Evolutionary conservation across 306 rosid species (phyloP).

Genomic region (Chamaecrista fasciculata): DNA sequence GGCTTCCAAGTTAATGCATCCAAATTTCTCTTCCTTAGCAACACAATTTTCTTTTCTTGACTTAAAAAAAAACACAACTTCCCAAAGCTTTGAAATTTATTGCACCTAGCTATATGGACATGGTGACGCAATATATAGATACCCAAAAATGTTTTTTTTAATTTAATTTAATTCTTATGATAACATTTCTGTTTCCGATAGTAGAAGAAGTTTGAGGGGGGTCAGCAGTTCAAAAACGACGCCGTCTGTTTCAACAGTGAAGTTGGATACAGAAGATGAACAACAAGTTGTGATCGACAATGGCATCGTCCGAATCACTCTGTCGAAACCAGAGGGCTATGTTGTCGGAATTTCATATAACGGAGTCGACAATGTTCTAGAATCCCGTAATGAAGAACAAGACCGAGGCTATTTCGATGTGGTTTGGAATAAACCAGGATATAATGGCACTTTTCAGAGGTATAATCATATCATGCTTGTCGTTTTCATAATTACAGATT

Average conservation of each 20-base stretch:
- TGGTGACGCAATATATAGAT: background rate
- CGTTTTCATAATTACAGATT: background rate
- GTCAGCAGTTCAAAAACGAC: background rate
- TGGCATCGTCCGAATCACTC: conserved; percentile 56
- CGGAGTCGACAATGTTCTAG: conserved; percentile 62
- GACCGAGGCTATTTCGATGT: conserved; percentile 89
- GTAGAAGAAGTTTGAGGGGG: conserved; percentile 16
- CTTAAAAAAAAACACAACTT: too few relatives aligned
- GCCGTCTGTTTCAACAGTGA: conserved; percentile 9
- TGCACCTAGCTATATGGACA: background rate
- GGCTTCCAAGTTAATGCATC: background rate
- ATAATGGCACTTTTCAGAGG: conserved; percentile 32
- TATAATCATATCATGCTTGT: conserved; percentile 7
- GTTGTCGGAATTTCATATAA: conserved; percentile 55
- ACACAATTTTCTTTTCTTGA: too few relatives aligned
- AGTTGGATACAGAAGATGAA: conserved; percentile 8
- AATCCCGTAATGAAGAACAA: conserved; percentile 18
- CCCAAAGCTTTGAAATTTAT: background rate
- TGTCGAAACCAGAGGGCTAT: conserved; percentile 61
- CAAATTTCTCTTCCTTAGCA: background rate
- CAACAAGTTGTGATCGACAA: conserved; percentile 51
- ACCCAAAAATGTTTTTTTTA: background rate
- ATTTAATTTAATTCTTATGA: too few relatives aligned
- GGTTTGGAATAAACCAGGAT: conserved; percentile 51
- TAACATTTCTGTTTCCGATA: background rate